Conservation (phyloP, 1,139 yeast species). For the Sporopachydermia cereana region DNA sequence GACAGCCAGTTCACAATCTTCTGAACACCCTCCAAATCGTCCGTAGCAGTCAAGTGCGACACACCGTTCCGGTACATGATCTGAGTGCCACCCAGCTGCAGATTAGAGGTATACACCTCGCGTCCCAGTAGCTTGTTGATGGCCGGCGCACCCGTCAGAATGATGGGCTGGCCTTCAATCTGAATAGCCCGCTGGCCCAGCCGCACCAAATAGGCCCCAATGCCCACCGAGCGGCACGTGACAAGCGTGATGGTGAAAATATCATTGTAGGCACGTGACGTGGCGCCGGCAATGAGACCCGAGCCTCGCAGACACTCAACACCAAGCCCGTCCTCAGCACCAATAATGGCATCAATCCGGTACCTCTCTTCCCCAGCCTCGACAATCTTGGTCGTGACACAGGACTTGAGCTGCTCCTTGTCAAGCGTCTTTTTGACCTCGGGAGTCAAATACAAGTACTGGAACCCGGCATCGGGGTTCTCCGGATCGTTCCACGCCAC, state of each 20-base stretch:
- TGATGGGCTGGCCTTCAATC: conserved; percentile 96
- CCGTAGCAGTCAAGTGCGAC: conserved; percentile 88
- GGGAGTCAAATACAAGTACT: conserved; percentile 69
- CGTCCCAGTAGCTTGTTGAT: conserved; percentile 92
- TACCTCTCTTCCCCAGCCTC: conserved; percentile 78
- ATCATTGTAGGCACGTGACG: conserved; percentile 94
- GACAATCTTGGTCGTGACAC: conserved; percentile 68
- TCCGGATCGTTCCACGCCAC: conserved; percentile 84
- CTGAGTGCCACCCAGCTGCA: conserved; percentile 98
- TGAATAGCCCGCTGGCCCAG: conserved; percentile 98
- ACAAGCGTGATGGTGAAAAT: conserved; percentile 93
- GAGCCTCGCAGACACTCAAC: conserved; percentile 97
- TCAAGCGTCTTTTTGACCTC: conserved; percentile 53
- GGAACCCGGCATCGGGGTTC: conserved; percentile 77
- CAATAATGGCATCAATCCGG: conserved; percentile 75
- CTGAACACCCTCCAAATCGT: conserved; percentile 93
- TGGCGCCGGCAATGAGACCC: conserved; percentile 97
- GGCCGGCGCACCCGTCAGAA: conserved; percentile 98
- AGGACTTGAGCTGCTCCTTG: conserved; percentile 46
- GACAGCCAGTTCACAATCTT: conserved; percentile 94
- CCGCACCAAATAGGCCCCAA: conserved; percentile 96
- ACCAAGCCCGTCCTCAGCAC: conserved; percentile 94
- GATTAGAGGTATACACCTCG: conserved; percentile 91
- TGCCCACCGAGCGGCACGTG: conserved; percentile 98
- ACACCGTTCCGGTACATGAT: conserved; percentile 98